Conservation (phyloP, 2,329 filamentous ascomycete species). For the Fusarium clavum region DNA sequence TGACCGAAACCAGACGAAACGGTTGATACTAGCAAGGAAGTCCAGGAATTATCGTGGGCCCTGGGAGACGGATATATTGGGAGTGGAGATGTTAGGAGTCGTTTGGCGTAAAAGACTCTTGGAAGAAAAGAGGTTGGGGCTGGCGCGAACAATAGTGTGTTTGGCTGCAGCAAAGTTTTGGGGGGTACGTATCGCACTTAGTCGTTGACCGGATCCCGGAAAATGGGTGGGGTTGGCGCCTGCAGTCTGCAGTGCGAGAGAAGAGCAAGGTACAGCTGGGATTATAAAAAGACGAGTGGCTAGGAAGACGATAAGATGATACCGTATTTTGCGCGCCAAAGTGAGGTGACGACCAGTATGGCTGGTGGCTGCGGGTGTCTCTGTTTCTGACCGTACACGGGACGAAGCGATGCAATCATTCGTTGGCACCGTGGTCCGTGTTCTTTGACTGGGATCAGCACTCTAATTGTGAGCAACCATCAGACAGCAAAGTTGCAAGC, state of each 20-base stretch:
- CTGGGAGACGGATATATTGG: slow-evolving; percentile 45
- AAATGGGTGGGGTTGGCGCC: slow-evolving; percentile 35
- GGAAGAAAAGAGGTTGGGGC: slow-evolving; percentile 45
- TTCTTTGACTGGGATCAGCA: slow-evolving; percentile 22
- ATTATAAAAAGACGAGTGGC: slow-evolving; percentile 31
- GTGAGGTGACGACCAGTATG: slow-evolving; percentile 22
- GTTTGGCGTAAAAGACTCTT: slow-evolving; percentile 28
- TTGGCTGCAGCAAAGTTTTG: slow-evolving; percentile 45
- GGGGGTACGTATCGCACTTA: slow-evolving; percentile 31
- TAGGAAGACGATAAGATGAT: slow-evolving; percentile 22
- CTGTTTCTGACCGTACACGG: slow-evolving; percentile 22
- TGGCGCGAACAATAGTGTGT: slow-evolving; percentile 33
- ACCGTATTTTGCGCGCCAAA: slow-evolving; percentile 19
- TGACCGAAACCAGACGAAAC: slow-evolving; percentile 42
- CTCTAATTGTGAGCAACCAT: slow-evolving; percentile 20
- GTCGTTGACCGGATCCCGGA: slow-evolving; percentile 28
- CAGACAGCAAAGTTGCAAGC: slow-evolving; percentile 31
- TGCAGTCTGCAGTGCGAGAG: slow-evolving; percentile 31
- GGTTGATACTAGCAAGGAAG: slow-evolving; percentile 47
- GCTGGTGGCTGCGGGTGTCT: slow-evolving; percentile 21
- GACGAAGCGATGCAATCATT: slow-evolving; percentile 27
- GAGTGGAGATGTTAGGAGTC: slow-evolving; percentile 45
- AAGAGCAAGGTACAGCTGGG: slow-evolving; percentile 22
- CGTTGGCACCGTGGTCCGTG: slow-evolving; percentile 22
- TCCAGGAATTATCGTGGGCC: slow-evolving; percentile 35